phyloP scores from a whole-genome alignment of 192 early-diverging fungal species.

The Entophlyctis helioformis region DNA sequence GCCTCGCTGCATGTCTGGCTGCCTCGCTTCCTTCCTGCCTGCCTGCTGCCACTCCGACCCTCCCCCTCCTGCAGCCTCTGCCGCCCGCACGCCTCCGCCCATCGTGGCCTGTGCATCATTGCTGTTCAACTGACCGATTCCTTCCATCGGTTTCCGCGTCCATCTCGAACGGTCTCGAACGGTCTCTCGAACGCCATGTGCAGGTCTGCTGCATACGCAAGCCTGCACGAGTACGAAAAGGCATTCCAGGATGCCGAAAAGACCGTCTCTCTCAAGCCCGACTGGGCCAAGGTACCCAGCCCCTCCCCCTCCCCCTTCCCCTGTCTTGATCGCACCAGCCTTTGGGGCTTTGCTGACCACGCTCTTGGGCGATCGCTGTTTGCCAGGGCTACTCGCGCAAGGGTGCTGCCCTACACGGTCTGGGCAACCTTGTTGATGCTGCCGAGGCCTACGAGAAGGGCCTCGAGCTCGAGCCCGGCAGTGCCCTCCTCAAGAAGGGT shows the following conservation, averaged over 20 bases:
- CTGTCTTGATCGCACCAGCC: background rate
- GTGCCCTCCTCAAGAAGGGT: conserved; percentile 62
- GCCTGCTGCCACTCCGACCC: no score
- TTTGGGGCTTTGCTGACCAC: background rate
- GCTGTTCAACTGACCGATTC: no score
- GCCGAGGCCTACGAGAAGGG: conserved; percentile 65
- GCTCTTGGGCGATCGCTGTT: no score
- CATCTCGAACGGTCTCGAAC: no score
- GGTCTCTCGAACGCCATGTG: no score
- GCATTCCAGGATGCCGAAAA: conserved; percentile 78
- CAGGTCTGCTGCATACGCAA: conserved; percentile 74
- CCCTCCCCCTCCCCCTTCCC: no score
- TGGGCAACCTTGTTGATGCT: conserved; percentile 56
- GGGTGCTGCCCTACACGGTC: conserved; percentile 73
- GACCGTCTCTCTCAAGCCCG: conserved; percentile 66
- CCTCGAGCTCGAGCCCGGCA: conserved; percentile 68
- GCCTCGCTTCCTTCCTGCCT: no score
- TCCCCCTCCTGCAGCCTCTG: no score
- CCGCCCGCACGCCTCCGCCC: background rate
- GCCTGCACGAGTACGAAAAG: conserved; percentile 61
- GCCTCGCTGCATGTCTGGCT: no score
- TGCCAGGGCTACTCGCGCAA: conserved; percentile 71
- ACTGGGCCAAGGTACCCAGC: conserved; percentile 80
- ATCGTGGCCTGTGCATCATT: background rate
- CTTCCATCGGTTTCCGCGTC: no score